Base-by-base conservation (phyloP, 140 eudicot species). In the Cichorium intybus region DNA sequence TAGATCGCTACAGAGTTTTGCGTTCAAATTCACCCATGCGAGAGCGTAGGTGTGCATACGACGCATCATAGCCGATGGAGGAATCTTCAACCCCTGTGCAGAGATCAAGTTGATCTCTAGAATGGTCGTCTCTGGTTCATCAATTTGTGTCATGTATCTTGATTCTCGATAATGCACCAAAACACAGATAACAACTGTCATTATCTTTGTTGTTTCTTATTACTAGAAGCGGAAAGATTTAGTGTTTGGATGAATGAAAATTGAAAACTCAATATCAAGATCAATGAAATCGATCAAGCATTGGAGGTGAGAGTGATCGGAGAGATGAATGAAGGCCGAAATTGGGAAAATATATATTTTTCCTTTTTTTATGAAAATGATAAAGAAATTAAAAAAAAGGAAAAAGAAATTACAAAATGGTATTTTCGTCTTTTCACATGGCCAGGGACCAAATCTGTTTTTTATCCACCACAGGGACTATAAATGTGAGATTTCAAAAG, bases 31-130 rank as follows among this genome's bases (percentile, higher is more conserved):
- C 11, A 82, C 65, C 79, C 80, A 80, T 0, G 76, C 80, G 79
- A 83, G 68, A 50, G 95, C 90, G 84, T 80, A 89, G 79, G 96
- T 83, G 54, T 85, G 84, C 60, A 82, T 55, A 22, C 85, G 85
- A 75, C 93, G 94, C 45, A 77, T 24, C 60, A 62, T 75, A 5
- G 85, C 53, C 12, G 89, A 35, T 0, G 85, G 91, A 2, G 86
- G 91, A 58, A 58, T 28, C 66, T 80, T 88, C 11, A 88, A 68
- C n/a, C 75, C 70, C 66, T 85, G 96, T 7, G 87, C 96, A 3
- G 94, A 85, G 80, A 88, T 82, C 77, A 88, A 48, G 84, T 74
- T 88, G 76, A 88, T 85, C 82, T 88, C 96, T 1, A 88, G 82
- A 47, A 88, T 71, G 51, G 66, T 81, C 24, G 73, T 70, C 27